Percentiles rank a stretch among this genome's conserved stretches.
Evolutionary conservation across 129 eudicot species (phyloP).

Genomic region (Logfia minima): DNA sequence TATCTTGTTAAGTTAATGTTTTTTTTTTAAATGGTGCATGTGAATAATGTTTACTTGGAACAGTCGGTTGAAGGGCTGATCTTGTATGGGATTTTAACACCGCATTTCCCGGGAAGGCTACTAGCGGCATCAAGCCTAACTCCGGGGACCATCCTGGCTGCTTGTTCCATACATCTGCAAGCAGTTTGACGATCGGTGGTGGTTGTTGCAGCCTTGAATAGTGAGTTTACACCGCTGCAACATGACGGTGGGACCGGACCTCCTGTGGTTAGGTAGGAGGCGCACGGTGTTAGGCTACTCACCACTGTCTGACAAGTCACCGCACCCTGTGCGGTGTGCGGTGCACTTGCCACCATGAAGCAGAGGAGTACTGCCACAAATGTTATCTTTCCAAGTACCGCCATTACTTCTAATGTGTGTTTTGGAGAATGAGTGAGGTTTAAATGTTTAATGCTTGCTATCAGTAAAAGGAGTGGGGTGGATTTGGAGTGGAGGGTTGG

Average conservation of each 20-base stretch:
- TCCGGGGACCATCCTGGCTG: conserved; percentile 32
- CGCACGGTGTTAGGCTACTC: conserved; percentile 36
- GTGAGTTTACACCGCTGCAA: conserved; percentile 45
- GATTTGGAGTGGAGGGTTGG: conserved; percentile 18
- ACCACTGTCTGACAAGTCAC: conserved; percentile 34
- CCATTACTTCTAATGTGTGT: conserved; percentile 2
- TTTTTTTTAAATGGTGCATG: background rate
- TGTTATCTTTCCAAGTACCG: conserved; percentile 11
- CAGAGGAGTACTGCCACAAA: conserved; percentile 23
- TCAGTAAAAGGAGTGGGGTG: conserved; percentile 1
- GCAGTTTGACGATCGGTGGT: conserved; percentile 46
- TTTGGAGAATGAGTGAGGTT: background rate
- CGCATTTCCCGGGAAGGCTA: conserved; percentile 51
- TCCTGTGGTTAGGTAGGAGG: conserved; percentile 33
- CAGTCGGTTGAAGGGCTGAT: conserved; percentile 59
- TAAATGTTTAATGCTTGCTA: background rate
- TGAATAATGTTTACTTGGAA: conserved; percentile 40
- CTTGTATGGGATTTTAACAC: conserved; percentile 51
- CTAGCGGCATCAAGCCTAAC: conserved; percentile 30
- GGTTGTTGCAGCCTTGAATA: conserved; percentile 40
- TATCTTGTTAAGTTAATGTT: background rate
- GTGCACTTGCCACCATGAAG: conserved; percentile 32
- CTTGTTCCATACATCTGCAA: conserved; percentile 49
- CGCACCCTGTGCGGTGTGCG: conserved; percentile 9
- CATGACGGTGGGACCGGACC: conserved; percentile 38